Percentiles rank a stretch among this genome's conserved stretches.
These are phyloP conservation scores for Pharnaceum exiguum DNA, from an alignment of 148 eudicot species.

Conservation along the genomic window DNA sequence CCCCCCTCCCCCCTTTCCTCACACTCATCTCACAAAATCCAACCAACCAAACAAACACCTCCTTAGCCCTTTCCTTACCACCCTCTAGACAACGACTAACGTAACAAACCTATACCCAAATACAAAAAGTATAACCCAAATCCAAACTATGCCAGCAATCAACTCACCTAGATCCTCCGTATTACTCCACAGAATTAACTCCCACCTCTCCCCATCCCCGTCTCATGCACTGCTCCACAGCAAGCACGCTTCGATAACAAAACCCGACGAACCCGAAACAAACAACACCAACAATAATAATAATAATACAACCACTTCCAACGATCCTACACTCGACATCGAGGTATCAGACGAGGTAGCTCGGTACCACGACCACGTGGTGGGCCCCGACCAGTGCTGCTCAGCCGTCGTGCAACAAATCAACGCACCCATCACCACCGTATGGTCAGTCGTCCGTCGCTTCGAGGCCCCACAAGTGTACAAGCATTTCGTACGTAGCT, in stretches of 20 bases:
- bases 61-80: not conserved
- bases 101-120: not conserved
- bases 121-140: not conserved
- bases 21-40: not conserved
- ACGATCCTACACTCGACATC: not conserved
- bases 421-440: constrained; percentile 46
- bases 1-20: not conserved
- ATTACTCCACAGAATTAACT: constrained; percentile 19
- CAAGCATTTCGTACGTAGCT: constrained; percentile 78
- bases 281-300: no score
- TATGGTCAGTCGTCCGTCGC: constrained; percentile 77
- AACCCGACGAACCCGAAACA: no score
- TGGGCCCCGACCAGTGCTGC: constrained; percentile 54
- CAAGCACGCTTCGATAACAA: no score
- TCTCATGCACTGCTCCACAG: not conserved
- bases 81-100: not conserved
- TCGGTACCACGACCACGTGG: constrained; percentile 46
- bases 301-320: not conserved
- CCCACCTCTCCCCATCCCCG: constrained; percentile 8
- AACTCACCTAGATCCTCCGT: constrained; percentile 20
- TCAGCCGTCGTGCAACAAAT: constrained; percentile 66
- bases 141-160: constrained; percentile 8
- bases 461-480: constrained; percentile 78
- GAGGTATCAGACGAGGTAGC: constrained; percentile 46
- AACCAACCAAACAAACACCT: not conserved